Base-by-base conservation (phyloP, 2,329 filamentous ascomycete genomes). In the Diaporthe helianthi region DNA sequence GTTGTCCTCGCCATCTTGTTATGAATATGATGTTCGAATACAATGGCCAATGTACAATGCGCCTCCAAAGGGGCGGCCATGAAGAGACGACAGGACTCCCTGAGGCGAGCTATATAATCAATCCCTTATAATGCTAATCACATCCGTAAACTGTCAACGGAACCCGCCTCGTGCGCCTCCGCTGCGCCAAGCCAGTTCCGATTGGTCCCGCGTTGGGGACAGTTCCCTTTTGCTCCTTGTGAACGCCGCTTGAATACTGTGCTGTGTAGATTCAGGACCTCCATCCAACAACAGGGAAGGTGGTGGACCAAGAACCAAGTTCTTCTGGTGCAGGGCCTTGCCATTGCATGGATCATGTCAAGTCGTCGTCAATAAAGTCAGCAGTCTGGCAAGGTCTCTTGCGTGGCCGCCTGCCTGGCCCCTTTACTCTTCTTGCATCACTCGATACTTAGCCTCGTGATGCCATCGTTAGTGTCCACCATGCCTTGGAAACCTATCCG, bases 381-480 rank as follows among this genome's bases (percentile, higher is more conserved):
- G 55, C 22, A 31, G 24, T 19, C 31, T 55, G 24, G 36, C 24
- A 49, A 46, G 26, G 41, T 29, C 15, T 26, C 31, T 17, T 26
- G 26, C 68, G n/a, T 22, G 53, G n/a, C n/a, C 33, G 19, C 52
- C 22, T 38, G 24, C 15, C 47, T 17, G 22, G 26, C 15, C n/a
- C 24, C 38, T 52, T 31, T 2, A 12, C n/a, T 15, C 12, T 19
- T 26, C 26, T 8, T 44, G 29, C 49, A 17, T 71, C 82, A 97
- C 79, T 98, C 94, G 76, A 98, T 97, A 79, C 93, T 97, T 92
- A 98, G 96, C 75, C 95, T 94, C 91, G 97, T 97, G 73, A 98
- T 85, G 1, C 94, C 93, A 78, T 98, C 95, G 77, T 93, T 93
- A n/a, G 95, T 95, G 80, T 98, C 95, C 22, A 89, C 92, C 94